A percentile compares a stretch with the other conserved stretches of the same genome.
These are phyloP conservation scores for Fusarium concolor DNA, from an alignment of 2,329 filamentous ascomycete species.

Conservation along the genomic window DNA sequence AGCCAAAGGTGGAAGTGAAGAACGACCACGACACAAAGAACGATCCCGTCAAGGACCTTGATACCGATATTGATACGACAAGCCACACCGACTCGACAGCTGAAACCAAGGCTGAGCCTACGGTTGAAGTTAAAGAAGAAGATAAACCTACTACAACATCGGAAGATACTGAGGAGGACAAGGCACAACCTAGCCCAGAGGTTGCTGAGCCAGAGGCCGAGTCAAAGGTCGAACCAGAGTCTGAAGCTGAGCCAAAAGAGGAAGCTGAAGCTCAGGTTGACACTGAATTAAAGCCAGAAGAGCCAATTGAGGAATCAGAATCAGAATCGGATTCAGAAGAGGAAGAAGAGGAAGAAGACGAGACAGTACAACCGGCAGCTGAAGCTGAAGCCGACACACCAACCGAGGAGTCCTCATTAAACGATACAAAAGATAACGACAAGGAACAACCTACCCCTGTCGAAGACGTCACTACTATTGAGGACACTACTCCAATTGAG, in stretches of 20 bases:
- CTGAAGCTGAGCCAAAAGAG: slow-evolving; percentile 4
- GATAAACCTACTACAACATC: slow-evolving; percentile 9
- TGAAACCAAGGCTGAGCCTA: slow-evolving; percentile 23
- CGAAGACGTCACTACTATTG: slow-evolving; percentile 20
- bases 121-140: slow-evolving; percentile 21
- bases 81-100: slow-evolving; percentile 19
- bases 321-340: not conserved
- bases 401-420: slow-evolving; percentile 11
- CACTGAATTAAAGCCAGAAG: slow-evolving; percentile 9
- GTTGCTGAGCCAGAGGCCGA: slow-evolving; percentile 5
- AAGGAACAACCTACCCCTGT: slow-evolving; percentile 17
- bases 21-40: slow-evolving; percentile 30
- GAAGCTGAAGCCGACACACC: slow-evolving; percentile 13
- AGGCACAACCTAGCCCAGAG: not conserved
- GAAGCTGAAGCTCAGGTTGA: slow-evolving; percentile 9
- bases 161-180: slow-evolving; percentile 14
- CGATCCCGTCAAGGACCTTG: slow-evolving; percentile 22
- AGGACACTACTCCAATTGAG: slow-evolving; percentile 22
- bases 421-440: slow-evolving; percentile 20
- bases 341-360: slow-evolving; percentile 8
- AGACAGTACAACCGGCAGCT: slow-evolving; percentile 4
- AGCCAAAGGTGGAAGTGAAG: slow-evolving; percentile 33
- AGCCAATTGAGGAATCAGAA: slow-evolving; percentile 4
- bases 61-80: slow-evolving; percentile 20
- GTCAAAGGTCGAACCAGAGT: not conserved